Percentiles rank a stretch among this genome's conserved stretches.
phyloP scores from a whole-genome alignment of 805 yeast genomes.

The Blastobotrys americana region DNA sequence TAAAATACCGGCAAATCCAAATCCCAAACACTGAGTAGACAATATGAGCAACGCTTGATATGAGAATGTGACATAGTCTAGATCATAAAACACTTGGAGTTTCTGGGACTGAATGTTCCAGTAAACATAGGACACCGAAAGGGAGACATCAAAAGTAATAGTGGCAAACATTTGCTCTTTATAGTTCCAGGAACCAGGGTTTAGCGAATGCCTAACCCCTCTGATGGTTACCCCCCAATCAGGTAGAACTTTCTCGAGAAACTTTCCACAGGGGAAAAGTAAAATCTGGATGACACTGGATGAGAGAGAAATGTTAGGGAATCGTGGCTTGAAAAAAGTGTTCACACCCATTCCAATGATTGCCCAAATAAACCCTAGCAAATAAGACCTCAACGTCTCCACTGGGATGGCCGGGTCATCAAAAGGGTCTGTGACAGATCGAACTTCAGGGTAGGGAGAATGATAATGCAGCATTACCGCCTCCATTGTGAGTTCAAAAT shows the following conservation, averaged over 20 bases:
- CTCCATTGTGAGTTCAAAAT: conserved; percentile 32
- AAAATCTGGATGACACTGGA: conserved; percentile 38
- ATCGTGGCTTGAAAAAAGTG: conserved; percentile 50
- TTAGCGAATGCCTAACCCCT: conserved; percentile 39
- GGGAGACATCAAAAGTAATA: conserved; percentile 17
- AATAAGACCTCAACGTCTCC: conserved; percentile 47
- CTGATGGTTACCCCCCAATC: conserved; percentile 36
- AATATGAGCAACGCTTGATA: conserved; percentile 45
- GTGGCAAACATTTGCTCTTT: conserved; percentile 63
- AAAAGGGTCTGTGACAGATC: conserved; percentile 46
- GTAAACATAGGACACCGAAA: conserved; percentile 16
- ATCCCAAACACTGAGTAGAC: conserved; percentile 58
- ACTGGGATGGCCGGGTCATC: conserved; percentile 42
- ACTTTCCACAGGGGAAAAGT: conserved; percentile 51
- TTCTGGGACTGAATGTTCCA: conserved; percentile 22
- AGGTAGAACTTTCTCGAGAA: conserved; percentile 39
- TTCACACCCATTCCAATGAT: conserved; percentile 48
- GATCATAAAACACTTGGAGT: conserved; percentile 27
- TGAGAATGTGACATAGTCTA: conserved; percentile 29
- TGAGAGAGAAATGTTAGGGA: conserved; percentile 41
- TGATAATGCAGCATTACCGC: conserved; percentile 36
- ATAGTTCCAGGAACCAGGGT: conserved; percentile 56
- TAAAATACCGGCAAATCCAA: conserved; percentile 57
- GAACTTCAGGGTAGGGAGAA: conserved; percentile 53
- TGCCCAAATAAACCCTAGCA: conserved; percentile 35